Percentiles rank a stretch among this genome's conserved stretches.
Conservation (phyloP, 148 eudicot species). For the Vaccinium corymbosum region DNA sequence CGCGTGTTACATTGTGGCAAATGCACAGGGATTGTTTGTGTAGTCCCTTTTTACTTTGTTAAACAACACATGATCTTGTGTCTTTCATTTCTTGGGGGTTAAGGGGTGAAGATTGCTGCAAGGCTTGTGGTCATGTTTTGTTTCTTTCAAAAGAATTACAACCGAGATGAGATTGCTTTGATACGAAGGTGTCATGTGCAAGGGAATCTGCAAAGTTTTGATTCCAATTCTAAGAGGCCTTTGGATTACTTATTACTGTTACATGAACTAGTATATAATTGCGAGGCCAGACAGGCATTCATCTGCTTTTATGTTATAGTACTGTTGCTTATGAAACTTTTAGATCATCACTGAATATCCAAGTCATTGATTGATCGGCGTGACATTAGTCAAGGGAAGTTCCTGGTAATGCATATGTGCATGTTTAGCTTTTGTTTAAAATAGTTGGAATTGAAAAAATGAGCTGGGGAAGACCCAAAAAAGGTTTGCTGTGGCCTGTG, state of each 20-base stretch:
- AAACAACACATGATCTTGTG: no score
- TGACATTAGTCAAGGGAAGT: not conserved
- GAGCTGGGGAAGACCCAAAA: not conserved
- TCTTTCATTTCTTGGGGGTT: not conserved
- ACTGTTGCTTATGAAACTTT: not conserved
- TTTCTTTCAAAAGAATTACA: not conserved
- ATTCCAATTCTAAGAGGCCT: not conserved
- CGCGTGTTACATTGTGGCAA: no score
- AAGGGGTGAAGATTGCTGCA: not conserved
- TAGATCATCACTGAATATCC: not conserved
- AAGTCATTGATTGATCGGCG: not conserved
- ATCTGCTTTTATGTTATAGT: not conserved
- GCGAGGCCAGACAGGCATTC: not conserved
- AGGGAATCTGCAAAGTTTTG: not conserved
- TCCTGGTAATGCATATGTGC: not conserved
- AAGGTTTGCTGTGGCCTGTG: not conserved
- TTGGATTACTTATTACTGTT: not conserved
- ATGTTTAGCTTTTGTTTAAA: not conserved
- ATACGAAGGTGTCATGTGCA: not conserved
- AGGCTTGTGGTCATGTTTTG: not conserved
- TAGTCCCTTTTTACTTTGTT: no score
- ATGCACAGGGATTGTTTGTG: no score
- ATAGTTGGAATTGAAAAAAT: not conserved
- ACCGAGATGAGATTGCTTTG: not conserved
- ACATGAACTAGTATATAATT: not conserved